A percentile compares a stretch with the other conserved stretches of the same genome.
Evolutionary conservation across 805 yeast genomes (phyloP).

Genomic region (Cephaloascus albidus): DNA sequence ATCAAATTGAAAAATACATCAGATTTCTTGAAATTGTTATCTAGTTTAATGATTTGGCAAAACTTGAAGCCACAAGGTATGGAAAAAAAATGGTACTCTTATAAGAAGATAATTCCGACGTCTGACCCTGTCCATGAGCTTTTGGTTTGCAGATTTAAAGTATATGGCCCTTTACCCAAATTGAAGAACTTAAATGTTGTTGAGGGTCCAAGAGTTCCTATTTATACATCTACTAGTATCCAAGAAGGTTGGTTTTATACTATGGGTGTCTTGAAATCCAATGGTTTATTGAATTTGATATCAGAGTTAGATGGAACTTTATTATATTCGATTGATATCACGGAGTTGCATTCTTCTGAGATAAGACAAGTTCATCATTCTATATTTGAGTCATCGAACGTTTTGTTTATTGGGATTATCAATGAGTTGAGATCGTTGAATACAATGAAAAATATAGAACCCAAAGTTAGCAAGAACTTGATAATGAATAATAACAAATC

Average conservation of each 20-base stretch:
- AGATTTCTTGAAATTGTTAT: slow-evolving; percentile 32
- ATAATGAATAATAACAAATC: not conserved
- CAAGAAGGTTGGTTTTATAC: slow-evolving; percentile 64
- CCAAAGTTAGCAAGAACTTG: not conserved
- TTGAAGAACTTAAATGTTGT: slow-evolving; percentile 26
- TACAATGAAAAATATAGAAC: slow-evolving; percentile 13
- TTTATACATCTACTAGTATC: slow-evolving; percentile 12
- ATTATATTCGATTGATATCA: slow-evolving; percentile 49
- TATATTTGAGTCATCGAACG: slow-evolving; percentile 44
- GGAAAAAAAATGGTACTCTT: slow-evolving; percentile 43
- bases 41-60: slow-evolving; percentile 48
- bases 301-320: slow-evolving; percentile 56
- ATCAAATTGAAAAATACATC: slow-evolving; percentile 21
- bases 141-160: slow-evolving; percentile 54
- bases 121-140: slow-evolving; percentile 23
- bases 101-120: slow-evolving; percentile 4
- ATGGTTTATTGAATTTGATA: slow-evolving; percentile 52
- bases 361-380: slow-evolving; percentile 57
- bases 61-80: slow-evolving; percentile 41
- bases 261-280: slow-evolving; percentile 59
- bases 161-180: slow-evolving; percentile 53
- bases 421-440: slow-evolving; percentile 41
- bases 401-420: slow-evolving; percentile 48
- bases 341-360: slow-evolving; percentile 45
- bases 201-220: slow-evolving; percentile 27